A percentile compares a stretch with the other conserved stretches of the same genome.
Evolutionary conservation across 2,329 filamentous ascomycete species (phyloP).

Genomic region (Xylariaceae sp.): DNA sequence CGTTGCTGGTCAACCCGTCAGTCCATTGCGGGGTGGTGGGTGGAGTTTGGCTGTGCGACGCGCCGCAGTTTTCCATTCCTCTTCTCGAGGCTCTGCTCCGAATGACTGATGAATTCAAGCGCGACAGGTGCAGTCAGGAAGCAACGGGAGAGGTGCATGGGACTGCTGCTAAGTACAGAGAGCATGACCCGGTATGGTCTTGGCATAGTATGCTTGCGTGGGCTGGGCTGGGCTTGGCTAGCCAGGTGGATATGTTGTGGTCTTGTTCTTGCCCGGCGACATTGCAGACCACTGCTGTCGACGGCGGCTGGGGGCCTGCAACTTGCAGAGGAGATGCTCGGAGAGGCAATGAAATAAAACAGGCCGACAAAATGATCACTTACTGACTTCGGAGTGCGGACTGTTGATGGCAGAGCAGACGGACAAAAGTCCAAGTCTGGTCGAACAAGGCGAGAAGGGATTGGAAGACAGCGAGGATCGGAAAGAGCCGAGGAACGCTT

Average conservation of each 20-base stretch:
- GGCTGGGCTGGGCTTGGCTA: slow-evolving; percentile 14
- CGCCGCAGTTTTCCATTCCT: too few species aligned
- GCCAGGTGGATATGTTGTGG: slow-evolving; percentile 11
- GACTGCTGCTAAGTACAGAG: slow-evolving; percentile 13
- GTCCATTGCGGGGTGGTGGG: too few species aligned
- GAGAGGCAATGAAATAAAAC: not conserved
- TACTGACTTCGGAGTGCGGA: slow-evolving; percentile 7
- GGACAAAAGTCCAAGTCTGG: too few species aligned
- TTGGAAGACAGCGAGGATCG: not conserved
- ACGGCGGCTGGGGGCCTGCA: slow-evolving; percentile 7
- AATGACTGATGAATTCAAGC: too few species aligned
- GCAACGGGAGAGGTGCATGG: slow-evolving; percentile 5
- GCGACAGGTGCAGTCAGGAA: not conserved
- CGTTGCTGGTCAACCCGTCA: too few species aligned
- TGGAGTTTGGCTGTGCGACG: too few species aligned
- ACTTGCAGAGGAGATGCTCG: not conserved
- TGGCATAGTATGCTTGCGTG: slow-evolving; percentile 14
- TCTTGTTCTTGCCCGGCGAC: slow-evolving; percentile 3
- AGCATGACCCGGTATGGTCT: slow-evolving; percentile 10
- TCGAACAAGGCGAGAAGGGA: too few species aligned
- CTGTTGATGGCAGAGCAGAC: too few species aligned
- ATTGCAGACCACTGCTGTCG: slow-evolving; percentile 3
- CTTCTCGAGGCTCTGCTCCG: too few species aligned
- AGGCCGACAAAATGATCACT: not conserved
- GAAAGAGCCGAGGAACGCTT: not conserved